Conservation (phyloP, 306 rosid genomes). For the Canavalia gladiata region DNA sequence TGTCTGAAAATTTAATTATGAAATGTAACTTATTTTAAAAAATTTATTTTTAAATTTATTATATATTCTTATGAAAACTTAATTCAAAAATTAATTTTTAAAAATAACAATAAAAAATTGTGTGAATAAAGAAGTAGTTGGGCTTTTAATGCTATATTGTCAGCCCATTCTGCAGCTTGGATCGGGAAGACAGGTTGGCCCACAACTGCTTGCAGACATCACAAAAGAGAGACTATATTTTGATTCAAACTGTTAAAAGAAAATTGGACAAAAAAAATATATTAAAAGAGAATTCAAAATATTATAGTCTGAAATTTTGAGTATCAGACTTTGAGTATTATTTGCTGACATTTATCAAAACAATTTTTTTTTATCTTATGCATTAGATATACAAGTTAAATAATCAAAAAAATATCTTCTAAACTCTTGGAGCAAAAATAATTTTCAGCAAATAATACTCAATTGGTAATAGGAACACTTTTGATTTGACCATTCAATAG, state of each 20-base stretch:
- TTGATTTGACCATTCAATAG: slow-evolving; percentile 7
- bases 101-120: no score
- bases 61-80: no score
- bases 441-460: background rate
- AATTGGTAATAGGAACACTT: background rate
- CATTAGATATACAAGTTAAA: no score
- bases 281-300: background rate
- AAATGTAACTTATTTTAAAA: no score
- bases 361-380: no score
- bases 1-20: no score
- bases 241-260: background rate
- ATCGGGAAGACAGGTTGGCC: background rate
- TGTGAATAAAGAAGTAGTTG: background rate
- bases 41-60: no score
- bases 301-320: background rate
- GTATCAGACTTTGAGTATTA: background rate
- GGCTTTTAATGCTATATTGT: background rate
- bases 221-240: background rate
- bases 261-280: background rate
- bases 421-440: background rate
- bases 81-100: no score
- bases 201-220: background rate
- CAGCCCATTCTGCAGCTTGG: background rate
- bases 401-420: background rate
- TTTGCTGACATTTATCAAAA: background rate